Conservation (phyloP, 805 yeast genomes). For the Huiozyma naganishii region DNA sequence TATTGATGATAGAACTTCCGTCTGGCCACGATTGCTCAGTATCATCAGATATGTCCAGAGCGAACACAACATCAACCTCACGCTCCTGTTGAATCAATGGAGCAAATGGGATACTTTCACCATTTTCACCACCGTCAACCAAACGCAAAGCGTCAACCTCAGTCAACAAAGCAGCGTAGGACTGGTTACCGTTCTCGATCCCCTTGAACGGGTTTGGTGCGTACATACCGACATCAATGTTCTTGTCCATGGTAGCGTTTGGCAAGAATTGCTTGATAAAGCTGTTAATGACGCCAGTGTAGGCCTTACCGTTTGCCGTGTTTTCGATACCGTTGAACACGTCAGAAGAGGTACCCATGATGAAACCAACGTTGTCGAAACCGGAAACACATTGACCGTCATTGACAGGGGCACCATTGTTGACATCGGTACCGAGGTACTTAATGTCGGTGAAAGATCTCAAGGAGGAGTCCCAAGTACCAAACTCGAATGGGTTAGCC, state of each 20-base stretch:
- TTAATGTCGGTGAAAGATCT: conserved; percentile 53
- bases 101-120: conserved; percentile 48
- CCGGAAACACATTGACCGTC: conserved; percentile 49
- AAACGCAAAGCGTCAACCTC: conserved; percentile 37
- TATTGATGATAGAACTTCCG: conserved; percentile 46
- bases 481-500: conserved; percentile 59
- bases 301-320: conserved; percentile 31
- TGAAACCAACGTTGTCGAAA: conserved; percentile 70
- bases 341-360: conserved; percentile 75
- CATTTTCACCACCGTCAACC: conserved; percentile 67
- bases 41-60: conserved; percentile 59
- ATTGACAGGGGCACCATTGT: conserved; percentile 44
- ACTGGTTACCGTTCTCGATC: conserved; percentile 26
- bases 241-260: conserved; percentile 34
- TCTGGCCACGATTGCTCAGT: conserved; percentile 52
- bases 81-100: conserved; percentile 54
- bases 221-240: conserved; percentile 57
- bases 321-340: conserved; percentile 57
- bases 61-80: conserved; percentile 49
- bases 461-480: conserved; percentile 79
- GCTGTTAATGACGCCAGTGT: neutral
- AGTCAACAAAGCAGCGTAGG: conserved; percentile 30
- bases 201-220: conserved; percentile 61
- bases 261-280: conserved; percentile 36
- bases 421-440: conserved; percentile 58